A percentile compares a stretch with the other conserved stretches of the same genome.
Evolutionary conservation across 192 early-diverging fungal genomes (phyloP).

Genomic region (Podila clonocystis): DNA sequence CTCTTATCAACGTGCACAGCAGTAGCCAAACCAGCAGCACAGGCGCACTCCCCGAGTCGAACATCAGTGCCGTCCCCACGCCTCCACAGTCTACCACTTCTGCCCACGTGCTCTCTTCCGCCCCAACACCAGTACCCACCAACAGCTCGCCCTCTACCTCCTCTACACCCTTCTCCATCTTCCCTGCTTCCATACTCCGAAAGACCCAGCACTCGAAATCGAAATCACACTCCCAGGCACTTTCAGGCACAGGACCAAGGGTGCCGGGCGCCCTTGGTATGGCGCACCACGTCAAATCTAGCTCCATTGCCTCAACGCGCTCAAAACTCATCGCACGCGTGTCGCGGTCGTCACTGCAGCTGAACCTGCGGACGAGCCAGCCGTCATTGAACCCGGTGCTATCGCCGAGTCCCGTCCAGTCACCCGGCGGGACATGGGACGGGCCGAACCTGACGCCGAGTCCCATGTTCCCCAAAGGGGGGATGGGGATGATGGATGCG

Average conservation of each 20-base stretch:
- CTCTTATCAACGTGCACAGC: conserved; percentile 15
- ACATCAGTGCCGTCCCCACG: too few species aligned
- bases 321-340: conserved; percentile 9
- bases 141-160: background rate
- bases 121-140: background rate
- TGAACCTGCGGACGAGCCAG: conserved; percentile 20
- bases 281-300: background rate
- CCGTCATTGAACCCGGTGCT: background rate
- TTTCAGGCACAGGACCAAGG: too few species aligned
- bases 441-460: conserved; percentile 10
- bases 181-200: conserved; percentile 4
- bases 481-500: conserved; percentile 6
- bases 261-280: too few species aligned
- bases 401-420: conserved; percentile 1
- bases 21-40: background rate
- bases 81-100: conserved; percentile 2
- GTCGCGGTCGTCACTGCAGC: conserved; percentile 13
- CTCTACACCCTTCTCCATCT: background rate
- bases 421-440: conserved; percentile 5
- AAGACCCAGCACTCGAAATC: background rate
- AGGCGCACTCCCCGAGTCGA: background rate
- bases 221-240: too few species aligned
- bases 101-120: background rate
- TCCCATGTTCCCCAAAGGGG: background rate
- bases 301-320: conserved; percentile 14